phyloP scores from a whole-genome alignment of 2,329 filamentous ascomycete species.

The Cladosporium cucumerinum region DNA sequence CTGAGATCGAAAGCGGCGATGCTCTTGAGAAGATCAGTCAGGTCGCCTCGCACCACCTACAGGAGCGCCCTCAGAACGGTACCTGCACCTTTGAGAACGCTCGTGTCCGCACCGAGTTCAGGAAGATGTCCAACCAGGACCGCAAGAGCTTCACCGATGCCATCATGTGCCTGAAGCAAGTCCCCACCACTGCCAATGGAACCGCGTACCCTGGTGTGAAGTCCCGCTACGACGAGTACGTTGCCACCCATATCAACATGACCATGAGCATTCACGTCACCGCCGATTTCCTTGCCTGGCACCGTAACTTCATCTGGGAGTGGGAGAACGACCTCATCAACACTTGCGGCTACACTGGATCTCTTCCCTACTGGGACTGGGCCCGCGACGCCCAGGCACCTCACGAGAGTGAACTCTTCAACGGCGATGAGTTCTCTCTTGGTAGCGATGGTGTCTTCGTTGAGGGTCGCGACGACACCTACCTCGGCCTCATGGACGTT shows the following conservation, averaged over 20 bases:
- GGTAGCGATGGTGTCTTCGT: slow-evolving; percentile 23
- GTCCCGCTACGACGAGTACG: slow-evolving; percentile 24
- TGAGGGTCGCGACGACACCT: slow-evolving; percentile 16
- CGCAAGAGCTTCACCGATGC: slow-evolving; percentile 20
- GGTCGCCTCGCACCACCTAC: not conserved
- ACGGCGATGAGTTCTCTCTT: slow-evolving; percentile 47
- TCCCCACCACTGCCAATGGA: not conserved
- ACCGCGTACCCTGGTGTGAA: slow-evolving; percentile 19
- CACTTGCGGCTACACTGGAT: slow-evolving; percentile 39
- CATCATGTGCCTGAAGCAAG: slow-evolving; percentile 22
- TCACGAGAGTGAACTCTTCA: slow-evolving; percentile 49
- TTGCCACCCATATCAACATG: slow-evolving; percentile 20
- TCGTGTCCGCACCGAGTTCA: slow-evolving; percentile 16
- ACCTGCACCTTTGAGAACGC: slow-evolving; percentile 20
- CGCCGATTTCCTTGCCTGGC: slow-evolving; percentile 36
- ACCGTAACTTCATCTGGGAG: slow-evolving; percentile 37
- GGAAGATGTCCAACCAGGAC: slow-evolving; percentile 16
- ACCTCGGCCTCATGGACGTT: slow-evolving; percentile 49
- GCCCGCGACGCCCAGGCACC: slow-evolving; percentile 41
- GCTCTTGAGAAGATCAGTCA: slow-evolving; percentile 3
- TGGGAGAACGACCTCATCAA: slow-evolving; percentile 38
- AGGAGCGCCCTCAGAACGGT: not conserved
- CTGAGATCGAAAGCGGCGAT: slow-evolving; percentile 2
- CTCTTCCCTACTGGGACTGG: slow-evolving; percentile 52
- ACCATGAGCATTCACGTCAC: slow-evolving; percentile 25